Base-by-base conservation (phyloP, 495 filamentous ascomycete species). In the Amphirosellinia nigrospora region DNA sequence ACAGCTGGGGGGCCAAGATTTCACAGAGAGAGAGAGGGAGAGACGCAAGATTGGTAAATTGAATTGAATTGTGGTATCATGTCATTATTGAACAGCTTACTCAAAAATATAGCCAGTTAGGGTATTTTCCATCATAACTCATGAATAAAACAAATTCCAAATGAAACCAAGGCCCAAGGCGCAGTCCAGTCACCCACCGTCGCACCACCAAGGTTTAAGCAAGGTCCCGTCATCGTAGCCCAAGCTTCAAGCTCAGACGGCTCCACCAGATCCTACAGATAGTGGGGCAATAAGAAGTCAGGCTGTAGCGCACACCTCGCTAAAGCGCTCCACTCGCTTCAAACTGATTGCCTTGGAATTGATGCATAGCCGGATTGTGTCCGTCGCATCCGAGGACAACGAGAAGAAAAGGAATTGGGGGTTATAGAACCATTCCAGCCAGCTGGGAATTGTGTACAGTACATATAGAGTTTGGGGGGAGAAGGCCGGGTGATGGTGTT, bases 121-220 rank as follows among this genome's bases (percentile, higher is more conserved):
- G 63, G 63, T 41, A 65, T 53, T 38, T 52, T 53, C 63, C 34
- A n/a, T 52, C 63, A 21, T 65, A 65, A 53, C 32, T 65, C 63
- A 10, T 52, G 21, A 65, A 46, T 30, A 36, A 59, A 39, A 38
- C 3, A 62, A 62, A 64, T 36, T 50, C 30, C 36, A 19, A 64
- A 48, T 48, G 41, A 28, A 64, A 64, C 61, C 61, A 50, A 36
- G 26, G 41, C 60, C 21, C 60, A 63, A 41, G n/a, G n/a, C n/a
- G n/a, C n/a, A n/a, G n/a, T n/a, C 15, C 60, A 52, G 60, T 23
- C 45, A 21, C 41, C 46, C 30, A 11, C 46, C 53, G 63, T 28
- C 63, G 46, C 63, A 65, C 46, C 46, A 65, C 41, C 43, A 53
- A 52, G 61, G 26, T 38, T 30, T 50, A 64, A 64, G 30, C 45